phyloP scores from a whole-genome alignment of 2,329 filamentous ascomycete species.

The Drechslerella coelobrocha region DNA sequence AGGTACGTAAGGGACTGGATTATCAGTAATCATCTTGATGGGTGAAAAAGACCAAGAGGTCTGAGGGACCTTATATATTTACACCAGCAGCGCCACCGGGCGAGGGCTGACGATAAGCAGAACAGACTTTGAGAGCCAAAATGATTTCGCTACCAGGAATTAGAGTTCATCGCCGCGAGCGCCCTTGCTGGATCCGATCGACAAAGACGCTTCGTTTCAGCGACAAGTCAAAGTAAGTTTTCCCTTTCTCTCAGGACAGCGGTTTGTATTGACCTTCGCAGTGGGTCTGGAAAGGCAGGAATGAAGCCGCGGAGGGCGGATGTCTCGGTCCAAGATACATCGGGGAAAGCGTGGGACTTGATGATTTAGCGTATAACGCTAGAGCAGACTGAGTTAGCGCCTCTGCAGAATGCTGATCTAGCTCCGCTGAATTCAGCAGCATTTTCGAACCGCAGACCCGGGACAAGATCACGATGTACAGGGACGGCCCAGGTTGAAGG shows the following conservation, averaged over 20 bases:
- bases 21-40: not conserved
- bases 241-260: slow-evolving; percentile 7
- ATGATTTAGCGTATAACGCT: slow-evolving; percentile 14
- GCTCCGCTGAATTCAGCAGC: slow-evolving; percentile 26
- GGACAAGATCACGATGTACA: not conserved
- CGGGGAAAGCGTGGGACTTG: slow-evolving; percentile 6
- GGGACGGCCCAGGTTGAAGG: not conserved
- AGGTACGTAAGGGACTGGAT: too few relatives aligned
- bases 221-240: not conserved
- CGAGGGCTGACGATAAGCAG: slow-evolving; percentile 12
- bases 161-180: not conserved
- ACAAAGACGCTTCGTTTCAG: not conserved
- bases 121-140: not conserved
- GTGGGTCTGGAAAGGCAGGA: slow-evolving; percentile 10
- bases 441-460: slow-evolving; percentile 3
- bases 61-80: slow-evolving; percentile 22
- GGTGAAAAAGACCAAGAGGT: slow-evolving; percentile 2
- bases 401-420: slow-evolving; percentile 11
- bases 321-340: not conserved
- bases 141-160: not conserved
- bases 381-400: slow-evolving; percentile 12
- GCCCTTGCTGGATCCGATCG: slow-evolving; percentile 1
- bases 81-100: not conserved
- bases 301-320: slow-evolving; percentile 4
- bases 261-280: slow-evolving; percentile 4